These are phyloP conservation scores for Penicillium janthinellum DNA, from an alignment of 2,329 filamentous ascomycete genomes.

Conservation along the genomic window DNA sequence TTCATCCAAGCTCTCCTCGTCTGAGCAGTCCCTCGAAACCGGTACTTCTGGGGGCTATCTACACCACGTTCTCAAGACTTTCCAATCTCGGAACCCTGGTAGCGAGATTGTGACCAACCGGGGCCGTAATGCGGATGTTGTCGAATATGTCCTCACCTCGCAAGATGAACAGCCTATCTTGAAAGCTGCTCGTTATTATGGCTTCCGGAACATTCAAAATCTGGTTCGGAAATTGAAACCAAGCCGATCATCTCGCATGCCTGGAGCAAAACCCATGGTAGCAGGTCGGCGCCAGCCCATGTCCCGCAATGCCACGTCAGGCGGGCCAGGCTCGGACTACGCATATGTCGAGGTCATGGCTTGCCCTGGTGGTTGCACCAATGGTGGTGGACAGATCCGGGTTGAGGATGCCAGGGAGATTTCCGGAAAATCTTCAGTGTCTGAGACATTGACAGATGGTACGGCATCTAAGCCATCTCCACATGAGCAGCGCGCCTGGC, in stretches of 20 bases:
- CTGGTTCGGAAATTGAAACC: conserved; percentile 91
- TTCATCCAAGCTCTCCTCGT: conserved; percentile 58
- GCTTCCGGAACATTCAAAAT: conserved; percentile 98
- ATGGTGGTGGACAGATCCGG: conserved; percentile 94
- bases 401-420: conserved; percentile 67
- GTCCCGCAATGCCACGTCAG: conserved; percentile 36
- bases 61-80: conserved; percentile 76
- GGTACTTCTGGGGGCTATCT: conserved; percentile 90
- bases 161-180: conserved; percentile 62
- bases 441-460: conserved; percentile 28
- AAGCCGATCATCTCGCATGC: conserved; percentile 73
- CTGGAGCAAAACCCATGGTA: conserved; percentile 64
- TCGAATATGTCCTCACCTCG: conserved; percentile 74
- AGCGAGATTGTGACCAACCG: conserved; percentile 70
- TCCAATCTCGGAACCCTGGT: conserved; percentile 70
- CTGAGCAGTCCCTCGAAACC: conserved; percentile 54
- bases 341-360: conserved; percentile 99
- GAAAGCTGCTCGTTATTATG: conserved; percentile 88
- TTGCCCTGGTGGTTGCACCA: conserved; percentile 97
- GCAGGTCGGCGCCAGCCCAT: conserved; percentile 34
- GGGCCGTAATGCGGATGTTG: conserved; percentile 87
- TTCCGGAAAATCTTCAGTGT: conserved; percentile 17
- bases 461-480: conserved; percentile 62
- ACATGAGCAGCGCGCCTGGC: conserved; percentile 83
- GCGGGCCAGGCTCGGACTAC: conserved; percentile 61